phyloP scores from a whole-genome alignment of 164 flowering plant genomes.

The Aristolochia fimbriata region DNA sequence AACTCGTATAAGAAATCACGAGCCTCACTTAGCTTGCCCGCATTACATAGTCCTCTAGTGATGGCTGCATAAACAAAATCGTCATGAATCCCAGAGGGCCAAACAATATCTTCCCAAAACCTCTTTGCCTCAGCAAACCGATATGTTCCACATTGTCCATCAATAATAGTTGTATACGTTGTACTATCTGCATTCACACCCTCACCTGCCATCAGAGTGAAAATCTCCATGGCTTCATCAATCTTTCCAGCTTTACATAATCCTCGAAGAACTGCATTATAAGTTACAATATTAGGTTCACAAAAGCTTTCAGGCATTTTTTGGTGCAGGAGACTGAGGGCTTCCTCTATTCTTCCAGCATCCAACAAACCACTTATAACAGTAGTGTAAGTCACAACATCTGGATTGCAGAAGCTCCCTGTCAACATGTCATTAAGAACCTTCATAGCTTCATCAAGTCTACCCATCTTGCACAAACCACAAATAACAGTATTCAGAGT shows the following conservation, averaged over 20 bases:
- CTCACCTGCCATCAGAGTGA: conserved; percentile 25
- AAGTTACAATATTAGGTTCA: conserved; percentile 53
- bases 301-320: conserved; percentile 51
- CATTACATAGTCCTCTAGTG: conserved; percentile 67
- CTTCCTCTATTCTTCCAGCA: conserved; percentile 45
- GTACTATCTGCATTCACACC: conserved; percentile 42
- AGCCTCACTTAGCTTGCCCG: conserved; percentile 55
- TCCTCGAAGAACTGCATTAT: conserved; percentile 66
- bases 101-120: conserved; percentile 72
- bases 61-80: conserved; percentile 77
- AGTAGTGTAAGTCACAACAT: conserved; percentile 72
- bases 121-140: conserved; percentile 62
- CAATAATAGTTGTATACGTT: conserved; percentile 54
- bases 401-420: conserved; percentile 66
- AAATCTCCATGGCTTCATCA: conserved; percentile 45
- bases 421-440: conserved; percentile 64
- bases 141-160: conserved; percentile 44
- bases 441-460: conserved; percentile 59
- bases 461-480: conserved; percentile 74
- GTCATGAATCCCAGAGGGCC: conserved; percentile 87
- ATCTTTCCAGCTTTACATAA: conserved; percentile 36
- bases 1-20: conserved; percentile 76
- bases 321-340: conserved; percentile 35
- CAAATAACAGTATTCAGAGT: conserved; percentile 70
- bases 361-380: conserved; percentile 51